These are phyloP conservation scores for Fusarium nisikadoi DNA, from an alignment of 2,329 filamentous ascomycete genomes.

Conservation along the genomic window DNA sequence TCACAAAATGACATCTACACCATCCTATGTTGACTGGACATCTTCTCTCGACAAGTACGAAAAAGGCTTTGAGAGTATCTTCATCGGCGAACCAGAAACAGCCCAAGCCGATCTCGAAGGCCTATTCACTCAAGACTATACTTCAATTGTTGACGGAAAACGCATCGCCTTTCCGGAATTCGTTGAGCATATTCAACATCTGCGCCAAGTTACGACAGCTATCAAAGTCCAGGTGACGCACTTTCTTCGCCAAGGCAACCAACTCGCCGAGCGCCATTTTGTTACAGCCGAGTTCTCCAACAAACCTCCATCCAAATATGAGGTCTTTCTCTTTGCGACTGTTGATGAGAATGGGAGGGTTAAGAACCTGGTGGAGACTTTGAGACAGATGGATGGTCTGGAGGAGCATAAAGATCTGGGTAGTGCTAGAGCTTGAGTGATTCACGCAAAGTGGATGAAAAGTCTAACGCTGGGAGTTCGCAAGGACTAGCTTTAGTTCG, in stretches of 20 bases:
- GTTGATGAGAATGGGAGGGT: background rate
- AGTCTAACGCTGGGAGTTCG: accelerated
- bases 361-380: background rate
- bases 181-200: background rate
- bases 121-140: background rate
- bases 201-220: background rate
- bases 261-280: constrained; percentile 4
- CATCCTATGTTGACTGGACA: background rate
- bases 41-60: background rate
- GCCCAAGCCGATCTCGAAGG: background rate
- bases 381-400: background rate
- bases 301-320: background rate
- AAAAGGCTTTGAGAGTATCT: background rate
- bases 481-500: accelerated
- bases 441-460: accelerated
- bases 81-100: background rate
- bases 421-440: background rate
- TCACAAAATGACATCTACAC: background rate
- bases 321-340: background rate
- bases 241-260: background rate
- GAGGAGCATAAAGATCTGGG: background rate
- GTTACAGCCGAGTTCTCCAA: background rate
- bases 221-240: constrained; percentile 1
- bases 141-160: background rate
- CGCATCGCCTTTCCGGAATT: background rate